A percentile compares a stretch with the other conserved stretches of the same genome.
Evolutionary conservation across 2,329 filamentous ascomycete genomes (phyloP).

Genomic region (Beauveria varroae): DNA sequence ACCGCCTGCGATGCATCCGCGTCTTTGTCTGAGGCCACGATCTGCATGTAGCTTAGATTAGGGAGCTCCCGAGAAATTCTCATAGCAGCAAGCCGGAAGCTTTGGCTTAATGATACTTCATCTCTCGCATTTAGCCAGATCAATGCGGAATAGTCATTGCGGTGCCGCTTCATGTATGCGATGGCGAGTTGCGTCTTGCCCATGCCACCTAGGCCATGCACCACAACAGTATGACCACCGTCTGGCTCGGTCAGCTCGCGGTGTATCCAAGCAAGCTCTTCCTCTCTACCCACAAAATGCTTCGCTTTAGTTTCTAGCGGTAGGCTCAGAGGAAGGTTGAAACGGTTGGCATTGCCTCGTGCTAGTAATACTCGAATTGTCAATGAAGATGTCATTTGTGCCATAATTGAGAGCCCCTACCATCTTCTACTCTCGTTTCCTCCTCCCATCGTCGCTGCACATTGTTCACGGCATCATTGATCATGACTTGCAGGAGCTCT

Average conservation of each 20-base stretch:
- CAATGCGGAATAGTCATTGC: slow-evolving; percentile 28
- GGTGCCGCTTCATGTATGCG: slow-evolving; percentile 27
- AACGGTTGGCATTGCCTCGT: not conserved
- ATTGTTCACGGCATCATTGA: no score
- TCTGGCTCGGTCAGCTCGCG: slow-evolving; percentile 4
- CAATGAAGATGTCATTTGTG: no score
- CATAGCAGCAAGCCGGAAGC: slow-evolving; percentile 23
- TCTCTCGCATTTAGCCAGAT: slow-evolving; percentile 27
- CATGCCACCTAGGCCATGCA: slow-evolving; percentile 32
- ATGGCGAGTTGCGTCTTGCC: slow-evolving; percentile 38
- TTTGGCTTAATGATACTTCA: slow-evolving; percentile 28
- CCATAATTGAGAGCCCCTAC: no score
- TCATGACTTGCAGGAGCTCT: no score
- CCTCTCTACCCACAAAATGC: slow-evolving; percentile 16
- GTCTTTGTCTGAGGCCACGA: slow-evolving; percentile 18
- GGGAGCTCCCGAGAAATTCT: slow-evolving; percentile 22
- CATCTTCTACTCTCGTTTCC: no score
- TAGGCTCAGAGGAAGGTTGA: slow-evolving; percentile 3
- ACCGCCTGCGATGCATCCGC: slow-evolving; percentile 25
- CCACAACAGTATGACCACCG: slow-evolving; percentile 13
- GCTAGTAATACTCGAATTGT: not conserved
- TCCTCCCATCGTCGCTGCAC: no score
- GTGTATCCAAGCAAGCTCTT: slow-evolving; percentile 15
- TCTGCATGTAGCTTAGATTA: slow-evolving; percentile 16
- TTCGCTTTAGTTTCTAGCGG: not conserved